Evolutionary conservation across 371 early-diverging fungal species (phyloP).

Genomic region (Mucor lusitanicus): DNA sequence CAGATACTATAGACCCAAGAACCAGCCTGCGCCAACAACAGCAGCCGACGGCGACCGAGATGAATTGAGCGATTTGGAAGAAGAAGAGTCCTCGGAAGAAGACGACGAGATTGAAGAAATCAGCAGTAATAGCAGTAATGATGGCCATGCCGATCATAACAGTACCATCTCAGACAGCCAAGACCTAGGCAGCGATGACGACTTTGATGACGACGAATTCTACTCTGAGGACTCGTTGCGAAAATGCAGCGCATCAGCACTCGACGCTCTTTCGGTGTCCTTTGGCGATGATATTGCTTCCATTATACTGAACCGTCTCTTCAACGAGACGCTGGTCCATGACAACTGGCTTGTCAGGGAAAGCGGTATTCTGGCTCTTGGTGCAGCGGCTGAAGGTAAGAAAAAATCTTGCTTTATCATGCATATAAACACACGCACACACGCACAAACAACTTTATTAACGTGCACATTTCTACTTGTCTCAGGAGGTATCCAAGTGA

Average conservation of each 20-base stretch:
- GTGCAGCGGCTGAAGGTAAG: constrained; percentile 90
- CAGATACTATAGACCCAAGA: constrained; percentile 76
- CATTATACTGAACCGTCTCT: constrained; percentile 65
- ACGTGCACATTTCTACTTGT: not conserved
- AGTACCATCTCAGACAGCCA: constrained; percentile 4
- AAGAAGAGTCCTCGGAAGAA: constrained; percentile 10
- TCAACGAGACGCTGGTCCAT: constrained; percentile 67
- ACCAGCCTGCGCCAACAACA: not conserved
- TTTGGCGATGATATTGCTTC: constrained; percentile 73
- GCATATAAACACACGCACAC: not conserved
- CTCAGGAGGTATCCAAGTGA: constrained; percentile 60
- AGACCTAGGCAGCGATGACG: constrained; percentile 47
- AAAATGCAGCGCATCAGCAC: constrained; percentile 89
- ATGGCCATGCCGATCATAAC: constrained; percentile 12
- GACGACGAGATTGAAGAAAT: constrained; percentile 11
- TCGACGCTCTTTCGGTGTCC: constrained; percentile 81
- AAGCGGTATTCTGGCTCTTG: constrained; percentile 90
- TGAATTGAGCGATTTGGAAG: constrained; percentile 8
- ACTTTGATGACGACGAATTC: constrained; percentile 77
- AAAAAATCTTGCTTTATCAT: not conserved
- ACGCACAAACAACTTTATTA: not conserved
- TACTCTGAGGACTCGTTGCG: constrained; percentile 87
- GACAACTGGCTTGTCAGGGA: constrained; percentile 84
- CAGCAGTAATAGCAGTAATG: not conserved
- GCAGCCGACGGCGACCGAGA: not conserved